Evolutionary conservation across 805 yeast genomes (phyloP), one percentile per base, ranked within the genome.

Genomic region (Nakazawaea anatomiae): DNA sequence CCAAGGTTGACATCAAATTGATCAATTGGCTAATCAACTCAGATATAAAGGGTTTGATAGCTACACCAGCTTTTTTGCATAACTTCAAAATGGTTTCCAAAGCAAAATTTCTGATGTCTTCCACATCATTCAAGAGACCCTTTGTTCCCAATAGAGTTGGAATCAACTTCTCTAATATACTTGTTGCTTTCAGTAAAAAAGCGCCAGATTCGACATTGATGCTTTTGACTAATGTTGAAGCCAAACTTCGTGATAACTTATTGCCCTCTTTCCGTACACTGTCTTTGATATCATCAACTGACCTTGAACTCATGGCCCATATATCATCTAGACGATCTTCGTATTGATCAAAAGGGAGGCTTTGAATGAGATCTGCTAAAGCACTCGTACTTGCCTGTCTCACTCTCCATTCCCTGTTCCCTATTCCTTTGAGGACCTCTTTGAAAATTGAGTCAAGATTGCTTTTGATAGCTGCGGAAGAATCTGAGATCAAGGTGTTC

Each of bases 201-300:
- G 67, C 66, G 0, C 76, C 77, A 14, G 71, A 66, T 46, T 66
- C 71, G 9, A 65, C 67, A 43, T 79, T 83, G 12, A 87, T 74
- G 28, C 79, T 73, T 40, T 81, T 73, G 3, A 83, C 81, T 57
- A 89, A 69, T 4, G 78, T 73, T 14, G 82, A 75, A 0, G 96
- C 81, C 30, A 91, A 72, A 8, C 77, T 74, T 54, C 83, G 79
- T 0, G 96, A 81, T 39, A 94, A 69, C 36, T 76, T 77, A 39
- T 75, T 68, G 8, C 96, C 97, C 44, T 89, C 96, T 52, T 78
- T 79, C 47, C 97, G 74, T 3, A 94, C 97, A 67, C 95, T 87
- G 38, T 89, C 97, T 65, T 94, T 94, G 53, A 92, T 89, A 69
- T 92, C 98, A 68, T 92, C 99, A 78, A 92, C 79, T 0, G 81